Evolutionary conservation across 305 asterid genomes (phyloP), one percentile per base, ranked within the genome.

Genomic region (Plantago coronopus): DNA sequence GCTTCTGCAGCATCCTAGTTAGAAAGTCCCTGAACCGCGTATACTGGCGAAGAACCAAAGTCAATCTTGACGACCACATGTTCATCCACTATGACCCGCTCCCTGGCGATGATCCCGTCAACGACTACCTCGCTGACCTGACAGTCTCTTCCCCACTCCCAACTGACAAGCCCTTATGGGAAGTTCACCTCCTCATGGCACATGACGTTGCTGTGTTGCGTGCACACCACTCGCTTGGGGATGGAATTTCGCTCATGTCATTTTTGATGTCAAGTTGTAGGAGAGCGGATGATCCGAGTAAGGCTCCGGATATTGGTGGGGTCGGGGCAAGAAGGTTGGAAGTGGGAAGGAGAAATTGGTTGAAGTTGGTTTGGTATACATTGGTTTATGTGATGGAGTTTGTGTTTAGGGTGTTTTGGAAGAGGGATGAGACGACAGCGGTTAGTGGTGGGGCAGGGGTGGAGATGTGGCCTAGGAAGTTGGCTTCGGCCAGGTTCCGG

Each of bases 141-240:
- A 37, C 87, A 0, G 81, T 70, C 18, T 85, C 93, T n/a, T 70
- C 87, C 21, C 90, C 95, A 0, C 74, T 89, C 15, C 23, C 82
- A 55, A 9, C 67, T 12, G 88, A 87, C 18, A 89, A 89, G 64
- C 97, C 97, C 3, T 14, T 89, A 14, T 89, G 95, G 97, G 97
- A 89, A 61, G 17, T 89, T 12, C 97, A 87, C 47, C 51, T 85
- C 0, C 79, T 89, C n/a, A 64, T 76, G 68, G 88, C 90, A 15
- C 97, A 87, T 57, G 82, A 70, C 0, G 73, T 82, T 58, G 56
- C 34, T 5, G 78, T 90, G 7, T 61, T 83, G 66, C 91, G 95
- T 3, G 69, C 83, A 62, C 97, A 90, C 77, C 97, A 91, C 78
- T 84, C 96, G 69, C 84, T 91, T 3, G 98, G 98, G 15, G 98